These are phyloP conservation scores for Kockovaella imperatae DNA, from an alignment of 768 basidiomycete species.

Conservation along the genomic window DNA sequence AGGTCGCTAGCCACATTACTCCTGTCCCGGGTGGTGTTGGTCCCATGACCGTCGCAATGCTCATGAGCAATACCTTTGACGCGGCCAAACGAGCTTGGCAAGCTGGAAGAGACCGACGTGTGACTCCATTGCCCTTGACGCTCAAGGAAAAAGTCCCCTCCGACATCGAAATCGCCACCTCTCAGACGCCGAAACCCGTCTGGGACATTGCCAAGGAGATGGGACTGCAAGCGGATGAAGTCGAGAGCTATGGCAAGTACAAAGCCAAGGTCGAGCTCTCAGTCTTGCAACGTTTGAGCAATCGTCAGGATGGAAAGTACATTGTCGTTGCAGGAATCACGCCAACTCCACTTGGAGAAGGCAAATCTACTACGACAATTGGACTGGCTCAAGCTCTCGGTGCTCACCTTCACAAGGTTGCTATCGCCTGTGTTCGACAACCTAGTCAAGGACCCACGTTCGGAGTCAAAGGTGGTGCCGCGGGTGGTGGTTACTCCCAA, in stretches of 20 bases:
- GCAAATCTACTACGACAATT: slow-evolving; percentile 96
- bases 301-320: slow-evolving; percentile 89
- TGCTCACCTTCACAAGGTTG: slow-evolving; percentile 81
- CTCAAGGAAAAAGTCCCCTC: slow-evolving; percentile 81
- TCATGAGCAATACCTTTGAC: slow-evolving; percentile 87
- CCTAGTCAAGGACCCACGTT: slow-evolving; percentile 98
- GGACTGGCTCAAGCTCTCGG: slow-evolving; percentile 94
- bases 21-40: slow-evolving; percentile 98
- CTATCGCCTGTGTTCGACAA: slow-evolving; percentile 94
- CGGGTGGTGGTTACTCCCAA: slow-evolving; percentile 95
- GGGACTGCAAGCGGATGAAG: slow-evolving; percentile 72
- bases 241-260: slow-evolving; percentile 90
- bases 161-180: slow-evolving; percentile 93
- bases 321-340: slow-evolving; percentile 94
- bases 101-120: slow-evolving; percentile 56
- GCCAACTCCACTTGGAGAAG: slow-evolving; percentile 92
- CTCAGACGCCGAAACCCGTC: slow-evolving; percentile 86
- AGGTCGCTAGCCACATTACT: slow-evolving; percentile 81
- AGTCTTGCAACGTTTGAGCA: slow-evolving; percentile 71
- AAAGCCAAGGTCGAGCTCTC: slow-evolving; percentile 95
- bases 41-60: slow-evolving; percentile 98
- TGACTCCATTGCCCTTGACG: slow-evolving; percentile 71
- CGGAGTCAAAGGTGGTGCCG: slow-evolving; percentile 98
- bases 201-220: slow-evolving; percentile 77
- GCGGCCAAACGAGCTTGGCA: slow-evolving; percentile 78